A percentile compares a stretch with the other conserved stretches of the same genome.
Evolutionary conservation across 2,329 filamentous ascomycete species (phyloP).

Genomic region (Aspergillus udagawae): DNA sequence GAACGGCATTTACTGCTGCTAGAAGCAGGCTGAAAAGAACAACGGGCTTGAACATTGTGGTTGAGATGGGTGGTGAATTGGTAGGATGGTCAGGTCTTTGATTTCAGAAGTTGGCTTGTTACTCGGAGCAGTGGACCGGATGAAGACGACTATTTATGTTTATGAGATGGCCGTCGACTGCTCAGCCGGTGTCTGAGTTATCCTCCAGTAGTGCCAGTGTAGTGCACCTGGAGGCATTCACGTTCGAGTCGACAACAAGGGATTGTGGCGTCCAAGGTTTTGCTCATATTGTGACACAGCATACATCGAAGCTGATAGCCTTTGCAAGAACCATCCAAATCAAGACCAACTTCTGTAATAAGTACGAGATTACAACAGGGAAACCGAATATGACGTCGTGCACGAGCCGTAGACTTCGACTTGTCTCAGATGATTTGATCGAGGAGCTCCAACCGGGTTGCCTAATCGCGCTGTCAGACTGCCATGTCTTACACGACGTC

Average conservation of each 20-base stretch:
- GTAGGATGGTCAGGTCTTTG: background rate
- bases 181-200: no score
- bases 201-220: no score
- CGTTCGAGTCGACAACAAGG: background rate
- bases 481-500: background rate
- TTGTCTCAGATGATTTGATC: background rate
- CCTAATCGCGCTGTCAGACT: background rate
- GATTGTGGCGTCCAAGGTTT: background rate
- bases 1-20: slow-evolving; percentile 1
- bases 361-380: background rate
- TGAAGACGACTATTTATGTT: background rate
- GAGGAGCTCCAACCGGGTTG: background rate
- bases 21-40: slow-evolving; percentile 2
- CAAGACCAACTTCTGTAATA: background rate
- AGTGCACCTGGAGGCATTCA: background rate
- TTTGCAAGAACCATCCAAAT: background rate
- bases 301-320: background rate
- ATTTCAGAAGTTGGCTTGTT: background rate
- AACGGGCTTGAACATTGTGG: slow-evolving; percentile 6
- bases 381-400: background rate
- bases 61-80: background rate
- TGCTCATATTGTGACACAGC: background rate
- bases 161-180: background rate
- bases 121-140: background rate
- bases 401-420: background rate